phyloP scores from a whole-genome alignment of 2,329 filamentous ascomycete genomes.

The Daldinia eschscholtzii region DNA sequence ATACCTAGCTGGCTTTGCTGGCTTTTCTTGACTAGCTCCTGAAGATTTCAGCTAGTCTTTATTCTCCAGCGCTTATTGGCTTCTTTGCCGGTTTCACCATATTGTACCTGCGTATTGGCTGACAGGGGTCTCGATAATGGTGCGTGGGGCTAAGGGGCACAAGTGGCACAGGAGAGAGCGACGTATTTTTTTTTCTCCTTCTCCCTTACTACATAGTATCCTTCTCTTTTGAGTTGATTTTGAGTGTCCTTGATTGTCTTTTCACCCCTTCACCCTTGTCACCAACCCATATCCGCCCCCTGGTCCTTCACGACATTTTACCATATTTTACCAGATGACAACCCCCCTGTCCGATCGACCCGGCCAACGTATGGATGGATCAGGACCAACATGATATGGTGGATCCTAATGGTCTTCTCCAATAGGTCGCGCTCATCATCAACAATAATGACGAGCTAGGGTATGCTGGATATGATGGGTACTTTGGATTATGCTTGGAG shows the following conservation, averaged over 20 bases:
- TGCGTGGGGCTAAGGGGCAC: conserved; percentile 50
- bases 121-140: conserved; percentile 41
- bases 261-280: conserved; percentile 4
- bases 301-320: conserved; percentile 15
- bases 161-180: conserved; percentile 9
- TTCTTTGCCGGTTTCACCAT: conserved; percentile 49
- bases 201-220: neutral
- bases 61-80: conserved; percentile 44
- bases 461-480: conserved; percentile 23
- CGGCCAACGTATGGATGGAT: conserved; percentile 23
- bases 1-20: conserved; percentile 28
- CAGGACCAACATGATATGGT: conserved; percentile 28
- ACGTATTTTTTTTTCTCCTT: conserved; percentile 7
- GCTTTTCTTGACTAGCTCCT: neutral
- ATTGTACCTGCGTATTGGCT: conserved; percentile 51
- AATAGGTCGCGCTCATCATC: conserved; percentile 37
- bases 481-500: neutral
- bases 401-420: conserved; percentile 42
- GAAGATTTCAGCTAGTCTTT: conserved; percentile 31
- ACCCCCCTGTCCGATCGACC: conserved; percentile 20
- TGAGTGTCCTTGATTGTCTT: too few species aligned
- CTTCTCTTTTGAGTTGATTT: neutral
- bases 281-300: conserved; percentile 2
- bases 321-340: conserved; percentile 27
- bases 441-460: conserved; percentile 36